phyloP scores from a whole-genome alignment of 345 rosid species.

The Lumnitzera littorea region DNA sequence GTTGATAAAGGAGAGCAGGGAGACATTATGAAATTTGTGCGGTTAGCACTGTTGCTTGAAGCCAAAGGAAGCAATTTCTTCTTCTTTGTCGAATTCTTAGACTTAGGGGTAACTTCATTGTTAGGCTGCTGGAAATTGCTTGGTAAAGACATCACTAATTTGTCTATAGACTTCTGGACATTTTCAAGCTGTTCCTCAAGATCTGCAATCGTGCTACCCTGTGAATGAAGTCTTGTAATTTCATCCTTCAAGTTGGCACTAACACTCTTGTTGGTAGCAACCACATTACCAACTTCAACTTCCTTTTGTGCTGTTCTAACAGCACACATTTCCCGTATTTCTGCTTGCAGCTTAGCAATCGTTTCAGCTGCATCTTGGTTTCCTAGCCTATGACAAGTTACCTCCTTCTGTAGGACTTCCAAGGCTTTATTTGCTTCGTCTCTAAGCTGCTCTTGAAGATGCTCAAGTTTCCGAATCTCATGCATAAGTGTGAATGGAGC shows the following conservation, averaged over 20 bases:
- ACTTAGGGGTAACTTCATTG: conserved; percentile 44
- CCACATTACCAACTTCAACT: conserved; percentile 44
- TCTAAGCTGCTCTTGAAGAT: conserved; percentile 96
- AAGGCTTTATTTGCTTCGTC: conserved; percentile 93
- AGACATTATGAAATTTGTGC: conserved; percentile 67
- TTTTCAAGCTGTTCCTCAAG: conserved; percentile 96
- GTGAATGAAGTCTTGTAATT: conserved; percentile 97
- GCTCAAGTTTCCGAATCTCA: conserved; percentile 98
- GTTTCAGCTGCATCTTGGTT: conserved; percentile 99
- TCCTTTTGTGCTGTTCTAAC: conserved; percentile 46
- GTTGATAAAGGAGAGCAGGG: conserved; percentile 91
- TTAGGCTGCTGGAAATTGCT: conserved; percentile 33
- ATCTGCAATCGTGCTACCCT: conserved; percentile 86
- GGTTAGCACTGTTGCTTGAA: conserved; percentile 61
- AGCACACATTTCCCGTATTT: conserved; percentile 86
- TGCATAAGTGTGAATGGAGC: conserved; percentile 97
- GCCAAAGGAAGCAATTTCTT: conserved; percentile 77
- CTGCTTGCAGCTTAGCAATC: conserved; percentile 92
- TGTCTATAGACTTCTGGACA: conserved; percentile 96
- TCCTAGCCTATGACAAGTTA: conserved; percentile 91
- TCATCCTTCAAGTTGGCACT: conserved; percentile 95
- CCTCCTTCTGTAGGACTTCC: conserved; percentile 96
- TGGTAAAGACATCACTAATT: conserved; percentile 93
- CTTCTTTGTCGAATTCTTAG: conserved; percentile 73
- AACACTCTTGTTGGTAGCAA: conserved; percentile 76